Percentiles rank a stretch among this genome's conserved stretches.
Evolutionary conservation across 768 basidiomycete genomes (phyloP).

Genomic region (Phaeotremella skinneri): DNA sequence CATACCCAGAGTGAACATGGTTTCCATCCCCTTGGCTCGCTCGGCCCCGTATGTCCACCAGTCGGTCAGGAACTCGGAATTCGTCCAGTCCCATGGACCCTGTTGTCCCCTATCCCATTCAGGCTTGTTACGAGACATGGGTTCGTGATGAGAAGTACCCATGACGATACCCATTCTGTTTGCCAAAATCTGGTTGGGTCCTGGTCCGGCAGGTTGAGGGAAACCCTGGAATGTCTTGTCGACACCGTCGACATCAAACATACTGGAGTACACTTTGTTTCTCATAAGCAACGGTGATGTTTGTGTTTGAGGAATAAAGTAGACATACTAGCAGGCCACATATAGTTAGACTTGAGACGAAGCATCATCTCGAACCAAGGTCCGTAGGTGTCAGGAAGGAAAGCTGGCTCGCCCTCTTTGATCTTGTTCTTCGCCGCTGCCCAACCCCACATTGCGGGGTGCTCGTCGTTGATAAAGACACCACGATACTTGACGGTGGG

Average conservation of each 20-base stretch:
- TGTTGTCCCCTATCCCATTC: conserved; percentile 61
- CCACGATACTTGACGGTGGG: conserved; percentile 71
- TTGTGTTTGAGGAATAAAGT: conserved; percentile 1
- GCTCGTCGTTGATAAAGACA: conserved; percentile 72
- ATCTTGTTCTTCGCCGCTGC: conserved; percentile 67
- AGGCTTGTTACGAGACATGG: conserved; percentile 70
- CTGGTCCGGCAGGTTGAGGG: conserved; percentile 62
- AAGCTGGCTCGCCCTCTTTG: conserved; percentile 61
- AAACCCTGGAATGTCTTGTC: conserved; percentile 35
- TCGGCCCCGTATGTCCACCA: conserved; percentile 65
- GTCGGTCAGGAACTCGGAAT: conserved; percentile 59
- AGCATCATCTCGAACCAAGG: conserved; percentile 62
- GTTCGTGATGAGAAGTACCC: conserved; percentile 72
- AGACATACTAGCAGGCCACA: conserved; percentile 61
- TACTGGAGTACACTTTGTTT: conserved; percentile 38
- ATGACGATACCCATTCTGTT: conserved; percentile 68
- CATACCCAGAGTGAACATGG: conserved; percentile 68
- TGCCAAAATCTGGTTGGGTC: conserved; percentile 62
- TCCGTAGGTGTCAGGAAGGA: conserved; percentile 55
- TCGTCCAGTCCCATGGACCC: conserved; percentile 64
- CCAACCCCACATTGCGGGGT: conserved; percentile 70
- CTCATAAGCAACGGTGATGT: conserved; percentile 33
- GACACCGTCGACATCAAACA: conserved; percentile 34
- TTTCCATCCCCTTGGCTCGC: conserved; percentile 63
- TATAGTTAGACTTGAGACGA: conserved; percentile 66